Base-by-base conservation (phyloP, 768 basidiomycete species). In the Serpula lacrymans region DNA sequence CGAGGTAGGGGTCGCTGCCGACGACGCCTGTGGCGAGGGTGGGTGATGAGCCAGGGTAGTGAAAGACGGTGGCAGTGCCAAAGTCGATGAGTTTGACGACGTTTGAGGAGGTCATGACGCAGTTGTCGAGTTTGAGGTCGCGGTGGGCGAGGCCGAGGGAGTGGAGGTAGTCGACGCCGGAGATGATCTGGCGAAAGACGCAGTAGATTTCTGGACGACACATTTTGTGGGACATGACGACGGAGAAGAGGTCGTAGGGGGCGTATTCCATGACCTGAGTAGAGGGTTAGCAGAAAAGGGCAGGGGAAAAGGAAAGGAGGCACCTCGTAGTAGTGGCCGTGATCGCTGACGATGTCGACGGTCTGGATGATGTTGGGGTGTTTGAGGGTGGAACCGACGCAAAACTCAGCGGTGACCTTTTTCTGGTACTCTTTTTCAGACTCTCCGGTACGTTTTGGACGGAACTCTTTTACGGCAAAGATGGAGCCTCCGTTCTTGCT, bases 211-310 rank as follows among this genome's bases (percentile, higher is more conserved):
- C 95, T 37, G 94, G 93, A 17, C 96, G 86, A 45, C 84, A 80
- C 96, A 99, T 99, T 69, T 92, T 96, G 49, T 91, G 89, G 12
- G 94, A 93, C 96, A 99, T 99, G 74, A 99, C 96, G 57, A 97
- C 94, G 45, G 88, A 90, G 70, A 99, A 99, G 42, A 99, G 82
- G 67, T 99, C 96, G 58, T 83, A 96, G 13, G 96, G 96, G 3
- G 96, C 96, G 55, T 96, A 98, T 65, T 98, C 95, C 96, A 99
- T 99, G 69, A 97, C 87, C 94, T 97, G 59, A n/a, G n/a, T 3
- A 30, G 21, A 6, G 30, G 36, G 10, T 49, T 27, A 53, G 49
- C 34, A 10, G 37, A 24, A 12, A 26, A 6, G 3, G 6, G 32
- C 26, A 20, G 46, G 26, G 35, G 40, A 46, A 32, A 37, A 37